A percentile compares a stretch with the other conserved stretches of the same genome.
phyloP scores from a whole-genome alignment of 2,329 filamentous ascomycete genomes.

The Phialophora macrospora region DNA sequence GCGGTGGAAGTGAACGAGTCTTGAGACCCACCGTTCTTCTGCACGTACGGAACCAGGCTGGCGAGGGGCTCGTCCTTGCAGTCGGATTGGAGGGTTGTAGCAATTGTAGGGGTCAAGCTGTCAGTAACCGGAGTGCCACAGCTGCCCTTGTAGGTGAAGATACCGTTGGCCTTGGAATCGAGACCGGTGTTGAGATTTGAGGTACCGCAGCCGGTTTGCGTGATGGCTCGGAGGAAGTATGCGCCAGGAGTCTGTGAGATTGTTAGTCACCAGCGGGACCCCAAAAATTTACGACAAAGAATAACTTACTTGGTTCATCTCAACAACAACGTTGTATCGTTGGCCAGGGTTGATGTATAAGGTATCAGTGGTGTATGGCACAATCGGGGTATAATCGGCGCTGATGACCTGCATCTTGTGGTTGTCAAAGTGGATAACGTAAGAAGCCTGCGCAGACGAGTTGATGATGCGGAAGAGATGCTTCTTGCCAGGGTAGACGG shows the following conservation, averaged over 20 bases:
- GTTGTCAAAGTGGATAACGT: constrained; percentile 51
- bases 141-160: constrained; percentile 34
- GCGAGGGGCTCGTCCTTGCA: constrained; percentile 36
- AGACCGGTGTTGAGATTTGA: constrained; percentile 30
- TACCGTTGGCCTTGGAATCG: constrained; percentile 31
- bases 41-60: constrained; percentile 32
- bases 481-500: constrained; percentile 38
- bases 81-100: constrained; percentile 20
- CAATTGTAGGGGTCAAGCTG: constrained; percentile 18
- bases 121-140: constrained; percentile 25
- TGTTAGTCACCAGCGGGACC: neutral
- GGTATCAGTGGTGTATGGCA: constrained; percentile 59
- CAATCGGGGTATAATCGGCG: constrained; percentile 45
- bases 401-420: constrained; percentile 48
- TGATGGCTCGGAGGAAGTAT: constrained; percentile 38
- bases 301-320: constrained; percentile 34
- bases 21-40: constrained; percentile 27
- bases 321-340: constrained; percentile 42
- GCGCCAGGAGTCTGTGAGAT: constrained; percentile 29
- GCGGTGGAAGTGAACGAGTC: constrained; percentile 24
- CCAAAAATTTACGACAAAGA: neutral
- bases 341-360: constrained; percentile 65
- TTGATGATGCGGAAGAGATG: constrained; percentile 40
- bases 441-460: constrained; percentile 35
- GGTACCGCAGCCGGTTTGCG: constrained; percentile 34